Conservation (phyloP, 305 asterid genomes). For the Fraxinus baroniana region DNA sequence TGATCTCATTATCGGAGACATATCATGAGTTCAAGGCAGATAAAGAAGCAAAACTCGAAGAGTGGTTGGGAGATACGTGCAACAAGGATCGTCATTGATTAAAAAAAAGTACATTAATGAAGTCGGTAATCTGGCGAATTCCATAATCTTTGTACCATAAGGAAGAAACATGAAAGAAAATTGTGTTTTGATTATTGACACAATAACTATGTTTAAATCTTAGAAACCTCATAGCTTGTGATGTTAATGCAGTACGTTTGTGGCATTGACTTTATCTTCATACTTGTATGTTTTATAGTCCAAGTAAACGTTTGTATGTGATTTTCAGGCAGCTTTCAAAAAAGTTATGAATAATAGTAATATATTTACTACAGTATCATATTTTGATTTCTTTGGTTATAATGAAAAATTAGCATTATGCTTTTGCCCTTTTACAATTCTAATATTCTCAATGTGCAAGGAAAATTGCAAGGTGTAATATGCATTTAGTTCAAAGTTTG, state of each 20-base stretch:
- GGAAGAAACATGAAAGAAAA: not conserved
- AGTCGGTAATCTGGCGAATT: not conserved
- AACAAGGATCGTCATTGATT: slow-evolving; percentile 3
- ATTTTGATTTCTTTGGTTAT: not conserved
- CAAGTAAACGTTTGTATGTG: not conserved
- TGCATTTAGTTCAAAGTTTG: not conserved
- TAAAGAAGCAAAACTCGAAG: slow-evolving; percentile 76
- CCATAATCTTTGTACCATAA: slow-evolving; percentile 17
- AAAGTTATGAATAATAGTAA: not conserved
- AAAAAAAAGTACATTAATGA: not conserved
- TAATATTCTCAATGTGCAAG: not conserved
- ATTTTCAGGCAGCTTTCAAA: not conserved
- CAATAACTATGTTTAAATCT: not conserved
- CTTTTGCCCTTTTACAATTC: not conserved
- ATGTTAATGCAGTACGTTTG: not conserved
- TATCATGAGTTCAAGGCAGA: slow-evolving; percentile 79
- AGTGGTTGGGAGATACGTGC: slow-evolving; percentile 64
- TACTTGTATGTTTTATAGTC: not conserved
- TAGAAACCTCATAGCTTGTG: not conserved
- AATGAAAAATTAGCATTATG: not conserved
- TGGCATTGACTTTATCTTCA: not conserved
- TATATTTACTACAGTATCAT: no score
- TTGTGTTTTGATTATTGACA: not conserved
- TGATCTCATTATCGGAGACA: slow-evolving; percentile 45
- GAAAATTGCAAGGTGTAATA: not conserved